Base-by-base conservation (phyloP, 352 stramenopile genomes). In the Phytophthora cactorum region DNA sequence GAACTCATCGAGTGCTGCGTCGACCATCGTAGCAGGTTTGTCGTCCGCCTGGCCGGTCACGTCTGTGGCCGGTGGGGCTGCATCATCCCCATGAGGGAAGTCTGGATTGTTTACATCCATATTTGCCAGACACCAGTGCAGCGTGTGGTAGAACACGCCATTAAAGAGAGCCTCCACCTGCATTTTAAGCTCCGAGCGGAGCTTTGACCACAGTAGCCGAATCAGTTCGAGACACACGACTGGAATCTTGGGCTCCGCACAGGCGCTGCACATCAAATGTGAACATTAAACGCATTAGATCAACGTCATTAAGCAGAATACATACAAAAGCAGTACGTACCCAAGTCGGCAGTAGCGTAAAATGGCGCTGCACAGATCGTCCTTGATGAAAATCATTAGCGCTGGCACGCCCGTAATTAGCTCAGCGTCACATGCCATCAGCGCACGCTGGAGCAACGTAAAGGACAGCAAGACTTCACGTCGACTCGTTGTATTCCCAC, bases 361-460 rank as follows among this genome's bases (percentile, higher is more conserved):
- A 43, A 96, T 70, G 15, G 81, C 79, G 38, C 82, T 88, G 44
- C 88, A 94, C 28, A 96, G 61, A 45, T 96, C 88, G 61, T 96
- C 88, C 63, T 96, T 91, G 51, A 93, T 84, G 39, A 95, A 93
- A 12, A 91, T 59, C 77, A 94, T 88, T 4, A 96, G 66, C 44
- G 88, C 89, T 22, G 82, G 84, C 15, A 85, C 83, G 3, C 70
- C 54, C 5, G 70, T 77, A 47, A 94, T 71, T 45, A 80, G 53
- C 7, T 77, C 60, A 5, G 72, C 75, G 38, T 92, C 81, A 50
- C 81, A 91, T 8, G 79, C 66, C 5, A 87, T 68, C 14, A 96
- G 63, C 32, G 77, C 72, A 7, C 72, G 74, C 17, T 90, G 72
- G 3, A 96, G 62, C 11, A 96, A 70, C 39, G 70, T 82, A 58